A percentile compares a stretch with the other conserved stretches of the same genome.
These are phyloP conservation scores for Penicillium decumbens DNA, from an alignment of 2,329 filamentous ascomycete genomes.

Conservation along the genomic window DNA sequence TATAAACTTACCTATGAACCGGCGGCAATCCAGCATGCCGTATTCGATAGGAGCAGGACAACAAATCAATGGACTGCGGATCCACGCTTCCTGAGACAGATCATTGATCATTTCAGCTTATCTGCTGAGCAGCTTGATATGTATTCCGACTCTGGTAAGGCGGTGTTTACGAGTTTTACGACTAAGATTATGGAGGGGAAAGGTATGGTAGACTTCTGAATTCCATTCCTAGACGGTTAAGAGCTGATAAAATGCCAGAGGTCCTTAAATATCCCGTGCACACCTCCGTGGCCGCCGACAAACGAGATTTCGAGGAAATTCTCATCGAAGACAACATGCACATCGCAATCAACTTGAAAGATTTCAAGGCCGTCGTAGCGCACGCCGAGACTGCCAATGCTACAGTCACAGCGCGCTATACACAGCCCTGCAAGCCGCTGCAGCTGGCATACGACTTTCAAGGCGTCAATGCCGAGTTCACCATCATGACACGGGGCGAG, in stretches of 20 bases:
- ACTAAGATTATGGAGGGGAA: constrained; percentile 60
- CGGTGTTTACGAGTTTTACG: constrained; percentile 62
- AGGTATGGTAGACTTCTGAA: constrained; percentile 35
- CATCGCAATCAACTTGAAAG: constrained; percentile 60
- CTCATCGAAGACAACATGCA: constrained; percentile 56
- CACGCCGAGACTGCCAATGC: constrained; percentile 58
- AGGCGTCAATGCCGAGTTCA: constrained; percentile 57
- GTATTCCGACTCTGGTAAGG: constrained; percentile 54
- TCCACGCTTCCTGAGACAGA: constrained; percentile 54
- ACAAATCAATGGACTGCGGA: constrained; percentile 58
- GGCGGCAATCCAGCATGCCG: constrained; percentile 58
- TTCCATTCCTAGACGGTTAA: neutral
- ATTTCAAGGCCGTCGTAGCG: constrained; percentile 61
- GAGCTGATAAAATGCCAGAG: constrained; percentile 38
- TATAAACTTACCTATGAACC: constrained; percentile 62
- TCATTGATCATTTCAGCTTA: constrained; percentile 60
- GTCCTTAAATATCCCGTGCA: constrained; percentile 62
- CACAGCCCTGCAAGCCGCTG: constrained; percentile 55
- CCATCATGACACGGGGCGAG: constrained; percentile 61
- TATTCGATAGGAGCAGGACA: constrained; percentile 56
- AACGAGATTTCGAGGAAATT: constrained; percentile 58
- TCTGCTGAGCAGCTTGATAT: constrained; percentile 63
- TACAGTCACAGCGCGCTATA: constrained; percentile 55
- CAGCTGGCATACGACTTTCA: constrained; percentile 56
- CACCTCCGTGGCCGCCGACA: constrained; percentile 60